Evolutionary conservation across 768 basidiomycete species (phyloP).

Genomic region (Hygrophorus pudorinus): DNA sequence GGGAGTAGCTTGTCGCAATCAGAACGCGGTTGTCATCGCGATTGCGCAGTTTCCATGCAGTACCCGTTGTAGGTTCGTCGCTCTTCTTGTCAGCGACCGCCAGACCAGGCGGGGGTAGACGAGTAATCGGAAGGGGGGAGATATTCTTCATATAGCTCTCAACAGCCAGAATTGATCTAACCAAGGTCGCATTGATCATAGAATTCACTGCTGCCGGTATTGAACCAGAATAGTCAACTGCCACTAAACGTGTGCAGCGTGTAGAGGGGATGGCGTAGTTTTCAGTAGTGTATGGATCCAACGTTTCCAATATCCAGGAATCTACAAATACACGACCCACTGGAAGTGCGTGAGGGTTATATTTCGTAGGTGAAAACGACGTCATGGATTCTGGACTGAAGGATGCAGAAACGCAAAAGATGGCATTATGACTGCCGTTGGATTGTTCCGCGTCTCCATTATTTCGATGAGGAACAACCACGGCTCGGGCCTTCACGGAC

Average conservation of each 20-base stretch:
- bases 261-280: constrained; percentile 93
- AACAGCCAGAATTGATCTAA: constrained; percentile 60
- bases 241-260: constrained; percentile 72
- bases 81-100: constrained; percentile 44
- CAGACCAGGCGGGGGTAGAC: constrained; percentile 58
- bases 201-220: constrained; percentile 81
- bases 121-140: constrained; percentile 56
- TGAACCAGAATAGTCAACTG: constrained; percentile 79
- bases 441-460: constrained; percentile 31
- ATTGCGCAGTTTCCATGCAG: constrained; percentile 53
- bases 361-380: constrained; percentile 50
- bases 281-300: constrained; percentile 91
- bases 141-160: constrained; percentile 63
- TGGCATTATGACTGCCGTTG: constrained; percentile 44
- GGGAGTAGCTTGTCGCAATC: constrained; percentile 43
- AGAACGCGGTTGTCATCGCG: constrained; percentile 51
- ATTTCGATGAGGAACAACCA: constrained; percentile 31
- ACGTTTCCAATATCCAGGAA: constrained; percentile 93
- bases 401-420: constrained; percentile 80
- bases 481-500: constrained; percentile 54
- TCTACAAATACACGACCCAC: constrained; percentile 80
- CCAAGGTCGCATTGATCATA: constrained; percentile 72
- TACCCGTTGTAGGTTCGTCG: constrained; percentile 30
- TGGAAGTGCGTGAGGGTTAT: constrained; percentile 67
- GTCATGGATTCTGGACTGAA: constrained; percentile 56